Evolutionary conservation across 768 basidiomycete genomes (phyloP).

Genomic region (Symmetrospora coprosmae): DNA sequence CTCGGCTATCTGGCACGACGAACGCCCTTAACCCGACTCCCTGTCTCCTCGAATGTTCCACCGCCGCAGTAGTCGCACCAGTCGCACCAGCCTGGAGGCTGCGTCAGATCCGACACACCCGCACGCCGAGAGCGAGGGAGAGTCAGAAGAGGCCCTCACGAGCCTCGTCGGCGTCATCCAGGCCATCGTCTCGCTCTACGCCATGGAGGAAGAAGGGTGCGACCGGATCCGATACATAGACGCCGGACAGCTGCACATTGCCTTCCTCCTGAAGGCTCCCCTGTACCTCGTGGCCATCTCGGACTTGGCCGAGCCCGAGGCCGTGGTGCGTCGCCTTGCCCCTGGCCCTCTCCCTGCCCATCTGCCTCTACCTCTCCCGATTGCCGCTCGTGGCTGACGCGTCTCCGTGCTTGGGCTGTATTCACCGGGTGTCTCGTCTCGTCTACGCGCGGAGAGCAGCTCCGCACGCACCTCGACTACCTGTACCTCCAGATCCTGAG

Average conservation of each 20-base stretch:
- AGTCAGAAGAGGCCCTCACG: slow-evolving; percentile 48
- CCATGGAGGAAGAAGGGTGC: slow-evolving; percentile 81
- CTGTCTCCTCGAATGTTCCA: neutral
- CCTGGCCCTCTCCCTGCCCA: slow-evolving; percentile 27
- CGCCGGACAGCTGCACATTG: slow-evolving; percentile 65
- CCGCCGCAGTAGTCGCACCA: neutral
- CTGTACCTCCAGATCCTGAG: slow-evolving; percentile 84
- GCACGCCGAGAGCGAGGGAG: slow-evolving; percentile 17
- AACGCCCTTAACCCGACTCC: no score
- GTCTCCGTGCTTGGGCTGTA: no score
- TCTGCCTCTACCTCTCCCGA: no score
- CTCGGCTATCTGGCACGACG: no score
- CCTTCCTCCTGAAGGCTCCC: slow-evolving; percentile 71
- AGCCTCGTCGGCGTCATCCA: slow-evolving; percentile 83
- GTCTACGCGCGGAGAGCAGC: slow-evolving; percentile 43
- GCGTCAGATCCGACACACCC: no score
- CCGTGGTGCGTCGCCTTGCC: slow-evolving; percentile 52
- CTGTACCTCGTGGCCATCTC: slow-evolving; percentile 84
- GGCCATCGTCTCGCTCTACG: slow-evolving; percentile 86
- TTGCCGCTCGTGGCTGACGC: no score
- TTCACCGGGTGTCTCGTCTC: neutral
- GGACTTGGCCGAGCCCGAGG: slow-evolving; percentile 90
- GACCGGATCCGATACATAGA: slow-evolving; percentile 61
- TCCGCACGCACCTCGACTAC: slow-evolving; percentile 84
- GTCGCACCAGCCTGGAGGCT: neutral